Evolutionary conservation across 2,329 filamentous ascomycete species (phyloP).

Genomic region (Epichloe hybrida): DNA sequence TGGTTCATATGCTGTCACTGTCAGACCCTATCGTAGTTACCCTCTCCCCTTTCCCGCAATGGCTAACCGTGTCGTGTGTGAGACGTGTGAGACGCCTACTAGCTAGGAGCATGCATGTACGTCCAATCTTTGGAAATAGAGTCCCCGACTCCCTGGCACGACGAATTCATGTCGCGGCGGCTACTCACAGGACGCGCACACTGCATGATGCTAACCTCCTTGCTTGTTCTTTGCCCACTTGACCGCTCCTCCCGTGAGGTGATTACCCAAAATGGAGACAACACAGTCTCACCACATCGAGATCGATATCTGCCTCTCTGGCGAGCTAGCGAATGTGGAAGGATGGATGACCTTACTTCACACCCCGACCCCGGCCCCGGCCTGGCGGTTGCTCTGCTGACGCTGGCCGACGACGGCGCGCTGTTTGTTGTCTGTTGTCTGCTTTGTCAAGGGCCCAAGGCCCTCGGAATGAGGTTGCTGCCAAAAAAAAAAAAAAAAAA

Average conservation of each 20-base stretch:
- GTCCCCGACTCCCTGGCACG: no score
- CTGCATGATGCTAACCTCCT: no score
- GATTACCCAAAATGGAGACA: neutral
- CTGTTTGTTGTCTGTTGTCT: neutral
- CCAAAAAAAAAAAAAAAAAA: neutral
- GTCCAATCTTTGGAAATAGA: no score
- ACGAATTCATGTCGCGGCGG: no score
- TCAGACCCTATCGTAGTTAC: no score
- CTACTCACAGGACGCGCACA: no score
- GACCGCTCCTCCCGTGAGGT: neutral
- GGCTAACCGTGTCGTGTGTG: no score
- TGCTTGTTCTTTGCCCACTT: neutral
- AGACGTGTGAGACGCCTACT: no score
- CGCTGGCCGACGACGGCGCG: neutral
- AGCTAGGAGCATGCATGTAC: no score
- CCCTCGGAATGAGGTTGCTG: neutral
- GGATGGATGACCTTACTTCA: neutral
- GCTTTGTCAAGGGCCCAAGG: neutral
- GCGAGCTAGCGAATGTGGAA: neutral
- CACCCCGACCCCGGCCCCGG: neutral
- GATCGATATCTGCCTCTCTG: neutral
- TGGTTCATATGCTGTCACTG: no score
- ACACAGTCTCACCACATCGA: slow-evolving; percentile 2
- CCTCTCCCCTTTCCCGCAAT: no score
- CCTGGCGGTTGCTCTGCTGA: neutral